Conservation (phyloP, 139 green algal species). For the Picochlorum costavermella region DNA sequence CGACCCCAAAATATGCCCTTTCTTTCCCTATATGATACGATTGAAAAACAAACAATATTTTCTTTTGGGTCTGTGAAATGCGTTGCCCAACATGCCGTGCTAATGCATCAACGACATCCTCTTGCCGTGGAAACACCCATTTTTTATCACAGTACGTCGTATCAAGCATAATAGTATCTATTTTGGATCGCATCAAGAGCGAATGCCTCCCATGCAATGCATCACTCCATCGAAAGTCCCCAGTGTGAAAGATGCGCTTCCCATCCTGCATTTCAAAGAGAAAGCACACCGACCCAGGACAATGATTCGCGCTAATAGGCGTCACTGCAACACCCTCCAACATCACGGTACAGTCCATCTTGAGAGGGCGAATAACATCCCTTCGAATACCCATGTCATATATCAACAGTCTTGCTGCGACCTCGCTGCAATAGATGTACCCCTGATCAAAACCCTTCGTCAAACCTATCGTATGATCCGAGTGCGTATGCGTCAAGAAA, state of each 20-base stretch:
- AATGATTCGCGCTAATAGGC: slow-evolving; percentile 72
- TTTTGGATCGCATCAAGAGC: slow-evolving; percentile 19
- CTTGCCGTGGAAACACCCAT: slow-evolving; percentile 50
- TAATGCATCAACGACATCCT: slow-evolving; percentile 45
- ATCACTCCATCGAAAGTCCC: slow-evolving; percentile 53
- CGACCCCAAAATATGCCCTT: slow-evolving; percentile 76
- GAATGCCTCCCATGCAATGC: slow-evolving; percentile 35
- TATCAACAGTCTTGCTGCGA: slow-evolving; percentile 42
- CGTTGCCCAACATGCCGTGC: not conserved
- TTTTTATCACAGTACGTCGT: slow-evolving; percentile 63
- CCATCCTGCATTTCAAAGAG: slow-evolving; percentile 44
- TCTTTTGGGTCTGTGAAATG: slow-evolving; percentile 71
- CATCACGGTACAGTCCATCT: slow-evolving; percentile 16
- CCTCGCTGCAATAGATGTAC: slow-evolving; percentile 50
- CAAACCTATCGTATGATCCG: slow-evolving; percentile 66
- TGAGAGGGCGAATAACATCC: slow-evolving; percentile 25
- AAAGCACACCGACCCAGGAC: slow-evolving; percentile 60
- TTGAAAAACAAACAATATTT: slow-evolving; percentile 83
- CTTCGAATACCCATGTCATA: slow-evolving; percentile 37
- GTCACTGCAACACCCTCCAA: slow-evolving; percentile 48
- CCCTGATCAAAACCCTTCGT: slow-evolving; percentile 30
- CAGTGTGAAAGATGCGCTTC: slow-evolving; percentile 56
- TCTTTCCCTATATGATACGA: slow-evolving; percentile 89
- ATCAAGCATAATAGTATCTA: slow-evolving; percentile 65
- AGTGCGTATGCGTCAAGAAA: slow-evolving; percentile 73